Percentiles rank a stretch among this genome's conserved stretches.
These are phyloP conservation scores for Trichoderma breve DNA, from an alignment of 2,329 filamentous ascomycete species.

Conservation along the genomic window DNA sequence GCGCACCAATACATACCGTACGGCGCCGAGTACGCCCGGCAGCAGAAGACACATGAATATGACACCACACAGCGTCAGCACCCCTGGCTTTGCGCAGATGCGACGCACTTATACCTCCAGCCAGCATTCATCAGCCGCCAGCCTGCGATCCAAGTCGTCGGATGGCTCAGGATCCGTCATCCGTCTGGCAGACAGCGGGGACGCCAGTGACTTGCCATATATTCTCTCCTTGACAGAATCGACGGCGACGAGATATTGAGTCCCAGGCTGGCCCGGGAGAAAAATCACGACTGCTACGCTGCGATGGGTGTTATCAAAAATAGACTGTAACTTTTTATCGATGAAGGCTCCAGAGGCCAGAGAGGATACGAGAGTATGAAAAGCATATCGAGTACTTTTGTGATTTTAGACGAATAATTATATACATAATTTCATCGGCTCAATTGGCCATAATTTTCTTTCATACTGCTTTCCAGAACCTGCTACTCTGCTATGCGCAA, in stretches of 20 bases:
- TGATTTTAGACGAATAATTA: background rate
- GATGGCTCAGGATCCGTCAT: conserved; percentile 46
- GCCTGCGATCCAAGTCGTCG: conserved; percentile 39
- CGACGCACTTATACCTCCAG: conserved; percentile 40
- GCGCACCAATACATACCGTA: conserved; percentile 45
- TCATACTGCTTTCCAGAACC: background rate
- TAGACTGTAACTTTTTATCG: background rate
- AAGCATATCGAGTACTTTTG: background rate
- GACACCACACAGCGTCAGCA: conserved; percentile 37
- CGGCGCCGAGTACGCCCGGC: conserved; percentile 53
- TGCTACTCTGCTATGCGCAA: background rate
- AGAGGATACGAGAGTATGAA: background rate
- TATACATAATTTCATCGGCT: background rate
- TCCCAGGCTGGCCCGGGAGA: background rate
- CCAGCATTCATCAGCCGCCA: conserved; percentile 41
- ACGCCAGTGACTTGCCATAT: conserved; percentile 36
- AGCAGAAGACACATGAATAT: conserved; percentile 39
- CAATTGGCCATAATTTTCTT: background rate
- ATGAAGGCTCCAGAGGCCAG: background rate
- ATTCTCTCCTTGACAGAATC: conserved; percentile 37
- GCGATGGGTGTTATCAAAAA: background rate
- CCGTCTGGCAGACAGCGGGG: conserved; percentile 43
- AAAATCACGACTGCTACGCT: background rate
- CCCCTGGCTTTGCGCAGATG: conserved; percentile 43
- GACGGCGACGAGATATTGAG: conserved; percentile 28